These are phyloP conservation scores for Fusarium irregulare DNA, from an alignment of 2,329 filamentous ascomycete genomes.

Conservation along the genomic window DNA sequence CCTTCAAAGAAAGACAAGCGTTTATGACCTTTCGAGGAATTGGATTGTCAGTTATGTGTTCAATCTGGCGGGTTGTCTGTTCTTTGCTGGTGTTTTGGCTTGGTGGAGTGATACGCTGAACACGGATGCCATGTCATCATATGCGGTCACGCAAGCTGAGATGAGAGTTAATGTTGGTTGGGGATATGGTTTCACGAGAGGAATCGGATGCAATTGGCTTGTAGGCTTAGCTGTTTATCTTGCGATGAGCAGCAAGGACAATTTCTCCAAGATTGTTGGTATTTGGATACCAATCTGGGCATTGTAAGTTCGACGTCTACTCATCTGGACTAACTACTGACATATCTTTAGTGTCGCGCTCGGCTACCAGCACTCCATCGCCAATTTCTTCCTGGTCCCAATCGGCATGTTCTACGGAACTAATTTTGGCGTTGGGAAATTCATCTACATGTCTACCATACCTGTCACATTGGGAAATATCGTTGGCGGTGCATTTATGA, in stretches of 20 bases:
- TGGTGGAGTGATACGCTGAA: background rate
- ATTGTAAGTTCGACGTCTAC: background rate
- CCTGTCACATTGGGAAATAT: background rate
- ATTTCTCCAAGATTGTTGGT: conserved; percentile 1
- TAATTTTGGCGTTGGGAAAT: background rate
- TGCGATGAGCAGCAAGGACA: background rate
- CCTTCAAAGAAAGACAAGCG: background rate
- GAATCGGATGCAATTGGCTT: background rate
- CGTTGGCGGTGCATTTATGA: background rate
- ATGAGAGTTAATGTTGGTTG: background rate
- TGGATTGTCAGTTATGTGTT: background rate
- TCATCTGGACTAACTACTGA: accelerated
- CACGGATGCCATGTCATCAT: background rate
- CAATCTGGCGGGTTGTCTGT: background rate
- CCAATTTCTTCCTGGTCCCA: background rate
- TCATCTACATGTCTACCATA: background rate
- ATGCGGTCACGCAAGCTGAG: background rate
- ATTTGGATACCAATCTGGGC: background rate
- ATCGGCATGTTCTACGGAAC: background rate
- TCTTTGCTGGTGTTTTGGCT: background rate
- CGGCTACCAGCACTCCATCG: background rate
- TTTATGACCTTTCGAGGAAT: background rate
- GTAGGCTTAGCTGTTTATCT: background rate
- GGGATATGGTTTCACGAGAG: background rate
- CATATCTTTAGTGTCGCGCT: background rate